Evolutionary conservation across 2,329 filamentous ascomycete species (phyloP).

Genomic region (Chaetomiaceae sp.): DNA sequence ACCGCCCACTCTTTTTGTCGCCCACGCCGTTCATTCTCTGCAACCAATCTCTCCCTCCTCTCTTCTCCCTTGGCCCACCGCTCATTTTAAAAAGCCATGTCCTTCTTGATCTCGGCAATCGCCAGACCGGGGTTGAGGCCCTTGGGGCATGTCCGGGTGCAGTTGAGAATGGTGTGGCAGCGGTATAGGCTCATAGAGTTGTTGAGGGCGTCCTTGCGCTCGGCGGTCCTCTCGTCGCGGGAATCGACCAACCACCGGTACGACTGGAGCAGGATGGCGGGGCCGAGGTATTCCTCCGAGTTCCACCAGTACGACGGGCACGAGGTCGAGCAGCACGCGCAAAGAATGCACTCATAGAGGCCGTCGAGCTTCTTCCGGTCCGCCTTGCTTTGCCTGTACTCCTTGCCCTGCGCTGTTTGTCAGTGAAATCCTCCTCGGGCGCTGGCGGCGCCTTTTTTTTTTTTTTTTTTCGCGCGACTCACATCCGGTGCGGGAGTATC

Average conservation of each 20-base stretch:
- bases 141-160: constrained; percentile 96
- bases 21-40: constrained; percentile 2
- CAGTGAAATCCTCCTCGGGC: no score
- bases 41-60: not conserved
- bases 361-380: constrained; percentile 97
- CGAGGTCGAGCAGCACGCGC: constrained; percentile 97
- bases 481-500: constrained; percentile 80
- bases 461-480: constrained; percentile 39
- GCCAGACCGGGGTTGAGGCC: constrained; percentile 92
- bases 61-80: not conserved
- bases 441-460: no score
- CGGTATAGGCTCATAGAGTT: constrained; percentile 99
- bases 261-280: constrained; percentile 92
- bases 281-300: constrained; percentile 95
- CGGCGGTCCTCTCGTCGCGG: constrained; percentile 80
- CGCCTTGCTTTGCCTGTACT: constrained; percentile 84
- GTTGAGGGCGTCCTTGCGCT: constrained; percentile 88
- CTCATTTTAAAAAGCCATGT: constrained; percentile 61
- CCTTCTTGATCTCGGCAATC: constrained; percentile 98
- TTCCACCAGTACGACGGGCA: constrained; percentile 99
- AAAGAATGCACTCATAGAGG: constrained; percentile 98
- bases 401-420: constrained; percentile 64
- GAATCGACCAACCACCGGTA: constrained; percentile 97
- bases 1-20: constrained; percentile 6
- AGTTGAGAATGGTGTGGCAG: constrained; percentile 99